These are phyloP conservation scores for Chytriomyces sp. DNA, from an alignment of 192 early-diverging fungal species.

Conservation along the genomic window DNA sequence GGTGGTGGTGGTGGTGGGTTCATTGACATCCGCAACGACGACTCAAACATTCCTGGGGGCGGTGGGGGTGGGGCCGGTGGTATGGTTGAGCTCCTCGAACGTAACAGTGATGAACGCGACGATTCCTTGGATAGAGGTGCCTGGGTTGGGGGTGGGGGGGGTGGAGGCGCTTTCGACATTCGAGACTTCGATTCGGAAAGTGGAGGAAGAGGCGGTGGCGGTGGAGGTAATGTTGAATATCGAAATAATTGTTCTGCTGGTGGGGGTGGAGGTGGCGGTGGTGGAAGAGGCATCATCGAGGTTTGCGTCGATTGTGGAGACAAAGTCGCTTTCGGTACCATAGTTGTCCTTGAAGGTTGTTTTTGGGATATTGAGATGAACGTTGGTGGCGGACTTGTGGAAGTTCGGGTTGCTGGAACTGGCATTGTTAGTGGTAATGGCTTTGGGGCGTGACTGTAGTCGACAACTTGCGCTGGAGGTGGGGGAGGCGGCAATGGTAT, in stretches of 20 bases:
- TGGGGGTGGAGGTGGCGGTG: slow-evolving; percentile 32
- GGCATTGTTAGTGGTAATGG: background rate
- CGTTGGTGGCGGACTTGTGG: slow-evolving; percentile 32
- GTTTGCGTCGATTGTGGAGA: background rate
- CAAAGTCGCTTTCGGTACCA: background rate
- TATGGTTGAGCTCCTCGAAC: background rate
- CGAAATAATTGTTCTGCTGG: background rate
- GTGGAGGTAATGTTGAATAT: too few species aligned
- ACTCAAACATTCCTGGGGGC: background rate
- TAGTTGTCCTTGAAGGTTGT: background rate
- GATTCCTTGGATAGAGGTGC: background rate
- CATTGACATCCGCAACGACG: background rate
- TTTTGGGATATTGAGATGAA: slow-evolving; percentile 9
- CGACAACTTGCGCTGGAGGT: slow-evolving; percentile 34
- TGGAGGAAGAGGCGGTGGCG: slow-evolving; percentile 17
- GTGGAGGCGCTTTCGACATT: background rate
- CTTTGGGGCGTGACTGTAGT: background rate
- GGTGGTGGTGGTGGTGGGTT: background rate
- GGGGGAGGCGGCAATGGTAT: slow-evolving; percentile 44
- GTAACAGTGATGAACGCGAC: background rate
- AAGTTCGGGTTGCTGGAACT: slow-evolving; percentile 16
- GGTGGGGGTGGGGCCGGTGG: slow-evolving; percentile 11
- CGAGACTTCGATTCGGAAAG: background rate
- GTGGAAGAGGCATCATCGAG: slow-evolving; percentile 15
- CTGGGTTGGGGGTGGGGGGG: background rate